Conservation (phyloP, 805 yeast species). For the Zygoascus flipseniorum region DNA sequence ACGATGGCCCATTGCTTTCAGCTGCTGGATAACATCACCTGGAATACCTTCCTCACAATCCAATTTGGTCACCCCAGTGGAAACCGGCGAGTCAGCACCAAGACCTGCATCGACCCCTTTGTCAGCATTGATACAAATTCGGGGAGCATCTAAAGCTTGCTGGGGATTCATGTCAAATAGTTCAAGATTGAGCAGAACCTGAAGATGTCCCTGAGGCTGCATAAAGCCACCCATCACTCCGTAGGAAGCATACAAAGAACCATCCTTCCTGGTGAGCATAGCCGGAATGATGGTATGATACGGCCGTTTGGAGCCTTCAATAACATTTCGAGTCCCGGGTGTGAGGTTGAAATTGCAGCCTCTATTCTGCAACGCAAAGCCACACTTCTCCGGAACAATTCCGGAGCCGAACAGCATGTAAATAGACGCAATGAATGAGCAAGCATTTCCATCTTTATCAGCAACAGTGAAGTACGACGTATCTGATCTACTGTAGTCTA, state of each 20-base stretch:
- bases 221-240: slow-evolving; percentile 86
- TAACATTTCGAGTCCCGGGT: slow-evolving; percentile 47
- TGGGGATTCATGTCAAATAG: slow-evolving; percentile 62
- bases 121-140: slow-evolving; percentile 55
- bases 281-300: slow-evolving; percentile 84
- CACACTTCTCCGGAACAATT: slow-evolving; percentile 48
- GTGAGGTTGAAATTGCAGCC: slow-evolving; percentile 66
- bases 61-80: slow-evolving; percentile 47
- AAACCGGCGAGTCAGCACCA: slow-evolving; percentile 59
- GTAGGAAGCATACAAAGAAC: slow-evolving; percentile 51
- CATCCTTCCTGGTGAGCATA: slow-evolving; percentile 47
- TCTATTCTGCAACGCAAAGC: slow-evolving; percentile 67
- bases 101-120: slow-evolving; percentile 42
- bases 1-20: slow-evolving; percentile 50
- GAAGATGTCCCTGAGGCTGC: slow-evolving; percentile 82
- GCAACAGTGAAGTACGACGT: slow-evolving; percentile 61
- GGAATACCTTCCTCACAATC: slow-evolving; percentile 57
- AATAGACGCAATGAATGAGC: slow-evolving; percentile 72
- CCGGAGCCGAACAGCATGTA: slow-evolving; percentile 64
- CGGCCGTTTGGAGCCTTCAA: slow-evolving; percentile 64
- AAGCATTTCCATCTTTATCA: slow-evolving; percentile 67
- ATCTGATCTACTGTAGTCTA: slow-evolving; percentile 51
- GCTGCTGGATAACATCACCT: slow-evolving; percentile 36
- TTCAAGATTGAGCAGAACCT: slow-evolving; percentile 58
- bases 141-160: slow-evolving; percentile 65